phyloP scores from a whole-genome alignment of 1,139 yeast species.

The Pneumocystis murina region DNA sequence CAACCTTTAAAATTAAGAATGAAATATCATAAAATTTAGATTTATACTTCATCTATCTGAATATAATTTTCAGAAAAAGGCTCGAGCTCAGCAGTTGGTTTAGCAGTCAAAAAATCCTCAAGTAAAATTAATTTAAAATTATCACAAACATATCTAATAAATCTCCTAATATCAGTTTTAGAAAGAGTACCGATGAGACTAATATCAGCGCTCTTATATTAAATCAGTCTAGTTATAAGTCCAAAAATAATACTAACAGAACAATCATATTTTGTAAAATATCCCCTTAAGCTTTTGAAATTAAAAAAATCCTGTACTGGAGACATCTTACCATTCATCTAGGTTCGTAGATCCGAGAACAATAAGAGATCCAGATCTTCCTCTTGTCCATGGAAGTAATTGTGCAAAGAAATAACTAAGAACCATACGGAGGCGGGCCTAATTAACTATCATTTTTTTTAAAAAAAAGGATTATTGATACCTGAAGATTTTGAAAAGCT shows the following conservation, averaged over 20 bases:
- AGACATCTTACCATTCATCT: constrained; percentile 53
- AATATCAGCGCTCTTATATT: constrained; percentile 56
- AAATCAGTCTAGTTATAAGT: neutral
- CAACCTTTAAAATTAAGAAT: constrained; percentile 25
- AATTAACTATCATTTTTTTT: neutral
- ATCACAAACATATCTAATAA: constrained; percentile 62
- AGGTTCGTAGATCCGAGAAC: constrained; percentile 95
- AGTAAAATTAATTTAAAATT: constrained; percentile 64
- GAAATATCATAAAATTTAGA: neutral
- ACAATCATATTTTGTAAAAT: constrained; percentile 89
- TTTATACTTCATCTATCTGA: constrained; percentile 66
- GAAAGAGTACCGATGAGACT: constrained; percentile 97
- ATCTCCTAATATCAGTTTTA: constrained; percentile 74
- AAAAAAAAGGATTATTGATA: neutral
- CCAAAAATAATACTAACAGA: constrained; percentile 26
- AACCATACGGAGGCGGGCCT: constrained; percentile 87
- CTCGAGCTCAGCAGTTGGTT: constrained; percentile 95
- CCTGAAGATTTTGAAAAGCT: constrained; percentile 83
- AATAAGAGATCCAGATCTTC: constrained; percentile 58
- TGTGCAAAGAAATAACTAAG: constrained; percentile 86
- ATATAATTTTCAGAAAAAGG: constrained; percentile 85
- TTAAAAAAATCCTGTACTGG: neutral
- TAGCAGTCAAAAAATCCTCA: constrained; percentile 64
- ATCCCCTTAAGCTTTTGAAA: constrained; percentile 52
- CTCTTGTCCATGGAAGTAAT: constrained; percentile 84